Evolutionary conservation across 805 yeast species (phyloP), one percentile per base, ranked within the genome.

Genomic region (Tetrapisispora taiwanensis): DNA sequence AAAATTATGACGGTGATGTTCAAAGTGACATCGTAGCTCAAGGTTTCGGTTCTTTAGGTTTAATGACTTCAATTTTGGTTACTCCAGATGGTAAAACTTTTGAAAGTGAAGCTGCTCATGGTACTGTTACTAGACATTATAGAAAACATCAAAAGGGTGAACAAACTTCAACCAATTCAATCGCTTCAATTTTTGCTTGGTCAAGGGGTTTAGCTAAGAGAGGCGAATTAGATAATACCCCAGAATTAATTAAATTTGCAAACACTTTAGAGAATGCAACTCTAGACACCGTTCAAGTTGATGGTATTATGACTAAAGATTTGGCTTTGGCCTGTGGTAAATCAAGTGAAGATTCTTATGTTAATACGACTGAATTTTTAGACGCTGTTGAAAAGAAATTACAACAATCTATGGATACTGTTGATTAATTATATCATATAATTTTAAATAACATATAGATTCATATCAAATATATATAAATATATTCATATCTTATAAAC

Each of bases 131-230:
- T 28, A 79, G 92, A 75, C 92, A 84, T 60, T 84, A 70, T 69
- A 80, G 90, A 75, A 84, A 78, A 64, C 78, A 80, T 55, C 90
- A 84, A 66, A 77, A 77, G 58, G 90, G 90, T 49, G 79, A 82
- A 60, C 86, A 81, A 62, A 84, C 92, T 8, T 81, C 89, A 4
- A 84, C 92, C 44, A 84, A 84, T 67, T 83, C 92, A 7, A 84
- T 84, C 63, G 92, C 92, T 4, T 81, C 88, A 17, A 84, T 84
- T 46, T 84, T 82, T 55, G 92, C 92, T 27, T 84, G 92, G 92
- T 63, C 88, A n/a, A 75, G 89, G 67, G 92, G 90, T 60, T 65
- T 84, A 44, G 78, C 79, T 50, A 87, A 83, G 65, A 81, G 92
- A 74, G 92, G 90, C 56, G 78, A 73, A 60, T 68, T 84, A 52